Base-by-base conservation (phyloP, 495 filamentous ascomycete species). In the Mytilinidion resinicola region DNA sequence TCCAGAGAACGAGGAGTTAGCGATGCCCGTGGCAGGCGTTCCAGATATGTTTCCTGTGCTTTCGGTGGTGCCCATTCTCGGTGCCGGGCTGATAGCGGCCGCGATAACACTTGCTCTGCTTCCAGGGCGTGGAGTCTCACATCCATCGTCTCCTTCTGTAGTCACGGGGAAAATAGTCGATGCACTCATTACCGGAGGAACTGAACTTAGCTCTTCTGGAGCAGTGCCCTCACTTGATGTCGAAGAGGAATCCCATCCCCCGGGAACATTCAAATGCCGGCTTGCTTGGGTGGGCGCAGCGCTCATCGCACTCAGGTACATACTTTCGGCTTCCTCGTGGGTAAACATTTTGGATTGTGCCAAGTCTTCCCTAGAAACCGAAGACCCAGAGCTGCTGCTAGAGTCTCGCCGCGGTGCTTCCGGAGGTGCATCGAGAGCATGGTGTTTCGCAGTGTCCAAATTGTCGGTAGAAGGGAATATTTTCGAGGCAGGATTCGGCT, bases 311-410 rank as follows among this genome's bases (percentile, higher is more conserved):
- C 85, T 88, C 82, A 96, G 91, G 62, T 97, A 97, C 84, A 99
- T 87, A 72, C 93, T 97, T 64, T 92, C 86, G 0, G 93, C 93
- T 57, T 97, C 91, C 56, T 95, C 90, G 55, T 95, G 86, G 53
- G 83, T 91, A 69, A 91, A 97, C 14, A 93, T 69, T 61, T 80
- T 89, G 9, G 95, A 97, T 59, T 88, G 62, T 19, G 73, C 65
- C 64, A 79, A 64, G 36, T 78, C 77, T 53, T 75, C 73, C 1
- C 61, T 57, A n/a, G 21, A 15, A 14, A 54, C 50, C 21, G 58
- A 59, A 48, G 51, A 14, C 12, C 41, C 33, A 7, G 34, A 49
- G 21, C 46, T 49, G 8, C 46, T 49, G 14, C 33, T 49, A 19
- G 46, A 49, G 17, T 33, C 46, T 49, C n/a, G 17, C 17, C 10